These are phyloP conservation scores for Ceratobasidium sp. DNA, from an alignment of 1,284 basidiomycete genomes.

Conservation along the genomic window DNA sequence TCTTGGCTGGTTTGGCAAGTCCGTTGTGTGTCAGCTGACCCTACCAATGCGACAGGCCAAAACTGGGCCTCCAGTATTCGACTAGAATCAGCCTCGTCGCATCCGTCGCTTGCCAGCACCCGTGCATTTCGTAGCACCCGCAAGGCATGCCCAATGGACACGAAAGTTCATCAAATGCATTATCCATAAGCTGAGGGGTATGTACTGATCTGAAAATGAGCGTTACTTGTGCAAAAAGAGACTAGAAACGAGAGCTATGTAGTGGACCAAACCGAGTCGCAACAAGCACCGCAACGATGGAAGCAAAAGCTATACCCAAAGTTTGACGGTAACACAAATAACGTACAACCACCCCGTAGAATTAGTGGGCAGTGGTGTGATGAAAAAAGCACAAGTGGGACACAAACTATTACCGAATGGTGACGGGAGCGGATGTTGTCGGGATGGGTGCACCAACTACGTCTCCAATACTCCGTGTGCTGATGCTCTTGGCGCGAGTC, in stretches of 20 bases:
- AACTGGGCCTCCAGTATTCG: too few species aligned
- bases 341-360: slow-evolving; percentile 27
- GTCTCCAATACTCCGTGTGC: slow-evolving; percentile 25
- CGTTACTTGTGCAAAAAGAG: slow-evolving; percentile 8
- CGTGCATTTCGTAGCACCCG: too few species aligned
- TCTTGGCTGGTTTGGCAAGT: too few species aligned
- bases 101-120: too few species aligned
- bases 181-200: slow-evolving; percentile 30
- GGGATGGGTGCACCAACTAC: slow-evolving; percentile 26
- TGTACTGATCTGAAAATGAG: slow-evolving; percentile 26
- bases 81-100: too few species aligned
- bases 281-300: slow-evolving; percentile 2
- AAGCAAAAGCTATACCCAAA: slow-evolving; percentile 1
- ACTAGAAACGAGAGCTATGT: background rate
- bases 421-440: slow-evolving; percentile 15
- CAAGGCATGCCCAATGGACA: background rate
- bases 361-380: slow-evolving; percentile 1
- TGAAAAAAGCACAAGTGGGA: background rate
- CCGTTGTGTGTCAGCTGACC: too few species aligned
- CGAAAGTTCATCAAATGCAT: slow-evolving; percentile 34
- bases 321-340: slow-evolving; percentile 15
- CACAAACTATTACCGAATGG: slow-evolving; percentile 13
- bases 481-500: slow-evolving; percentile 30
- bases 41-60: too few species aligned
- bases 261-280: background rate